Evolutionary conservation across 179 eudicot genomes (phyloP), one percentile per base, ranked within the genome.

Genomic region (Drosera spatulata): DNA sequence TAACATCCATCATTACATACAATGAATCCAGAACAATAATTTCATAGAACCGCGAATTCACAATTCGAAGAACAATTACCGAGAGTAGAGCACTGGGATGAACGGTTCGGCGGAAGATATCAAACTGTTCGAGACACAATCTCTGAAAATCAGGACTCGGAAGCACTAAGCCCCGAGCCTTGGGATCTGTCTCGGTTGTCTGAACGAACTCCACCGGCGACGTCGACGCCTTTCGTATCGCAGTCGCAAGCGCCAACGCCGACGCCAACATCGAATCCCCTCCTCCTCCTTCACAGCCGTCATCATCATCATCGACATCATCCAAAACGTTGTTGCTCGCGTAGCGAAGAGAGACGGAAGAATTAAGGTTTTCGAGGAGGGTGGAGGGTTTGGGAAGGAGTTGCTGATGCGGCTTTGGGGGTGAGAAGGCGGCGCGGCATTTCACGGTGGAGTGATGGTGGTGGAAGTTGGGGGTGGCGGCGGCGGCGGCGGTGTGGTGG

Each of bases 91-190:
- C 91, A 72, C 72, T 75, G 41, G 90, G 94, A 55, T 91, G 63
- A 50, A 91, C 87, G 62, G 83, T 85, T 0, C 94, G 76, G 57
- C 81, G 94, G 67, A 91, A 91, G 65, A 91, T 86, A 2, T 80
- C 77, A 75, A 88, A 73, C 69, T 91, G 98, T 53, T 91, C 84
- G 53, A 84, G 55, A 69, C 96, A 91, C 61, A 91, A 83, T 49
- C 83, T 65, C 64, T 82, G 84, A 66, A 91, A 91, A 75, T 91
- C 98, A 53, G 88, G 73, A 65, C 89, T 84, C 11, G 98, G 98
- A 53, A 88, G 76, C 38, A 84, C 73, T 50, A 88, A 2, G 4
- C 85, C 78, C 61, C 72, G 82, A 13, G 68, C 70, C 15, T 78
- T 73, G 7, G 81, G 73, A 58, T 68, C 75, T 13, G 63, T 80